Evolutionary conservation across 1,139 yeast species (phyloP), one percentile per base, ranked within the genome.

Genomic region (Tardiomyces depauwii): DNA sequence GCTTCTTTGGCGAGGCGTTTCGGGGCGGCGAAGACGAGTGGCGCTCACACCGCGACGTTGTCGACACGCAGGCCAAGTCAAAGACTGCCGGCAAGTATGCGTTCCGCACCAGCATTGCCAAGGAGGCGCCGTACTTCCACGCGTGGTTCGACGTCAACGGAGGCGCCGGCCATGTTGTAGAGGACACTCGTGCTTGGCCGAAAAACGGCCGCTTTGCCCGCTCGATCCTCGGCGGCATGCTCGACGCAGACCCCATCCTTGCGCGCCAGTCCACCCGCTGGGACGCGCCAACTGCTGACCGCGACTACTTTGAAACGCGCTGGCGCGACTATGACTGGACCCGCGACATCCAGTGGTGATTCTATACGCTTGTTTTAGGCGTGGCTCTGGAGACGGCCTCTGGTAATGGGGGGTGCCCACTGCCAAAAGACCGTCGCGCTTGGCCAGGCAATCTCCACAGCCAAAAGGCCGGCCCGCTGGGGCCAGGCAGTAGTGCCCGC

Each of bases 121-220:
- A 70, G 45, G 73, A 73, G 47, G 70, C 76, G 3, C 74, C 76
- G 1, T 74, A 66, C 53, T 73, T 71, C 53, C 78, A 74, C 52
- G 73, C 70, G 4, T 74, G 78, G 78, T 60, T 71, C 47, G 61
- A 60, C 27, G 46, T 69, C 11, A 64, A 69, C 45, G 77, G 77
- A 11, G 78, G 78, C 0, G 47, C 70, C 42, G 78, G 76, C 1
- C 78, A 73, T 55, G 70, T 74, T n/a, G 65, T 74, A 6, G 77
- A 73, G 47, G 65, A 70, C 46, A 45, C 54, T 1, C 44, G 53
- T 1, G 44, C 46, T 10, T 74, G 78, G 78, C 77, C 78, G 0
- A 54, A 55, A 38, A 71, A 68, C 5, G 78, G 72, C 49, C 47
- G 63, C 40, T 71, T 74, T 56, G 74, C 72, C 2, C 56, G 77